phyloP scores from a whole-genome alignment of 129 eudicot genomes.

The Helianthus annuus region DNA sequence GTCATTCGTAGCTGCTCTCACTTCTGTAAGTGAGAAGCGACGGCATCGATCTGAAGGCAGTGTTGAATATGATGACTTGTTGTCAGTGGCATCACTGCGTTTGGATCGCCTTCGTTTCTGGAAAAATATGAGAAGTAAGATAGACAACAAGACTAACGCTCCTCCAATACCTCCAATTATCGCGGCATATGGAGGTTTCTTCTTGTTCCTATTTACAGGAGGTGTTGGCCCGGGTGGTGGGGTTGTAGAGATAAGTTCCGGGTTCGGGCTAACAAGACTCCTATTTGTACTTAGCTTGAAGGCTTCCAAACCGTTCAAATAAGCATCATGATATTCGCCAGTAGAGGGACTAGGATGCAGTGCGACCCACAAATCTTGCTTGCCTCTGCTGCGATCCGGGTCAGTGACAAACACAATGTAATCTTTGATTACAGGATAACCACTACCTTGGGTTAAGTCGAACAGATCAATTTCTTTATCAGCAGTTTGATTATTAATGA shows the following conservation, averaged over 20 bases:
- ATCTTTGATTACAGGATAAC: constrained; percentile 40
- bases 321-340: constrained; percentile 19
- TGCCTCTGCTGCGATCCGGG: constrained; percentile 19
- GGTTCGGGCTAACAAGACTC: constrained; percentile 48
- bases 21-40: constrained; percentile 39
- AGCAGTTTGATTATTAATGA: constrained; percentile 46
- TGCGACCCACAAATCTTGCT: constrained; percentile 36
- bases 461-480: constrained; percentile 35
- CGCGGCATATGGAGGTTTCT: constrained; percentile 9
- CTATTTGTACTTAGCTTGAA: constrained; percentile 44
- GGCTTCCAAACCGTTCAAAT: constrained; percentile 51
- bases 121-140: constrained; percentile 26
- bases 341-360: constrained; percentile 29
- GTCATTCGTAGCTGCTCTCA: constrained; percentile 32
- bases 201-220: neutral
- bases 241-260: constrained; percentile 7
- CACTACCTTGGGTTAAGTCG: constrained; percentile 17
- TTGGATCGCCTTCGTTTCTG: constrained; percentile 19
- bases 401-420: constrained; percentile 19
- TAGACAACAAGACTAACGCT: constrained; percentile 20
- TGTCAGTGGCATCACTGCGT: neutral
- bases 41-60: constrained; percentile 29
- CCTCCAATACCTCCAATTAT: constrained; percentile 39
- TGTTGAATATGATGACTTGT: constrained; percentile 25
- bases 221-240: neutral